Evolutionary conservation across 2,329 filamentous ascomycete species (phyloP).

Genomic region (Albophoma yamanashiensis): DNA sequence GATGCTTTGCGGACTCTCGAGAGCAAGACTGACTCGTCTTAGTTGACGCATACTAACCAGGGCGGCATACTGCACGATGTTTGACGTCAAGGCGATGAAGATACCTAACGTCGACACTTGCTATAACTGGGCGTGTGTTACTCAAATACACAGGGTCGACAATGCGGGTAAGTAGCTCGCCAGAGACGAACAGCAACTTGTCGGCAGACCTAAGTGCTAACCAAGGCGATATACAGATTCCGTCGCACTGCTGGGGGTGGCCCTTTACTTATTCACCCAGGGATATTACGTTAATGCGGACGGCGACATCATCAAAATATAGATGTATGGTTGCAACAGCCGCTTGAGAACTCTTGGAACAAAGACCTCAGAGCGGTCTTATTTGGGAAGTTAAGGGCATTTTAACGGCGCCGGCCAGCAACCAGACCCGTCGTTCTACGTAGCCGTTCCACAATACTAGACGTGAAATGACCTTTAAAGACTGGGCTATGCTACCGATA

Average conservation of each 20-base stretch:
- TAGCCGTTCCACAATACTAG: too few relatives aligned
- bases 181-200: background rate
- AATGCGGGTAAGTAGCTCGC: background rate
- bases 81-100: background rate
- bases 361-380: too few relatives aligned
- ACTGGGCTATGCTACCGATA: too few relatives aligned
- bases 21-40: background rate
- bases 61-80: background rate
- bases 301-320: too few relatives aligned
- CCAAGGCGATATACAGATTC: background rate
- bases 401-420: too few relatives aligned
- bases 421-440: too few relatives aligned
- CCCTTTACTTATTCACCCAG: too few relatives aligned
- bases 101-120: background rate
- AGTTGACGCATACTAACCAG: background rate
- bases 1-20: background rate
- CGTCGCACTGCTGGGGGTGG: background rate
- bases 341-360: too few relatives aligned
- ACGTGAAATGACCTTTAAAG: too few relatives aligned
- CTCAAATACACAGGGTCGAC: background rate
- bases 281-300: too few relatives aligned
- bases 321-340: too few relatives aligned
- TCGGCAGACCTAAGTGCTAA: background rate
- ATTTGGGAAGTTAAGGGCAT: too few relatives aligned
- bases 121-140: background rate